These are phyloP conservation scores for Lactifluus volemus DNA, from an alignment of 768 basidiomycete genomes.

Conservation along the genomic window DNA sequence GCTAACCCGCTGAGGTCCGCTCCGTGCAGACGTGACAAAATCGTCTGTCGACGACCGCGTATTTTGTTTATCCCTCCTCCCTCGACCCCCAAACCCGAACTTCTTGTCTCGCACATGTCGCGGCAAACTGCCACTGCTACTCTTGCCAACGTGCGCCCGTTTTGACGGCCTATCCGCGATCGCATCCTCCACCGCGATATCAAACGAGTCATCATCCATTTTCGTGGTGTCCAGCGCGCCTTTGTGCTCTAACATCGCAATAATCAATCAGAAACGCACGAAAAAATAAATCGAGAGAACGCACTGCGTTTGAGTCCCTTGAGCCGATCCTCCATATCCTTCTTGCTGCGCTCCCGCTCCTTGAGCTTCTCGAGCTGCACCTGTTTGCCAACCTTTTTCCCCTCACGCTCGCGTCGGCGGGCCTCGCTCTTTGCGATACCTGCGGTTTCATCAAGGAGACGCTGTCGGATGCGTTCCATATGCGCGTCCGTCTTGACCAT, in stretches of 20 bases:
- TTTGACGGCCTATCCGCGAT: slow-evolving; percentile 67
- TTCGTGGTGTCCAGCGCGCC: slow-evolving; percentile 64
- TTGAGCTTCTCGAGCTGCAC: slow-evolving; percentile 92
- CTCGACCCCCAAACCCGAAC: slow-evolving; percentile 71
- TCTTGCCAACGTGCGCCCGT: slow-evolving; percentile 29
- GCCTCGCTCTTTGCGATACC: slow-evolving; percentile 88
- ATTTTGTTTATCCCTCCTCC: slow-evolving; percentile 69
- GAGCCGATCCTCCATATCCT: slow-evolving; percentile 81
- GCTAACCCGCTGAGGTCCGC: slow-evolving; percentile 28
- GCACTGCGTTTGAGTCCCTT: slow-evolving; percentile 87
- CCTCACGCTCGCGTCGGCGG: slow-evolving; percentile 83
- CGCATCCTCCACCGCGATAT: slow-evolving; percentile 86
- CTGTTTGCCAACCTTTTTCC: slow-evolving; percentile 98
- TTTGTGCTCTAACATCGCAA: slow-evolving; percentile 56
- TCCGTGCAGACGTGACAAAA: slow-evolving; percentile 38
- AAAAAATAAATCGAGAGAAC: slow-evolving; percentile 22
- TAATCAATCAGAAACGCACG: background rate
- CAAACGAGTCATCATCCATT: slow-evolving; percentile 61
- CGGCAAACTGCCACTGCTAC: slow-evolving; percentile 30
- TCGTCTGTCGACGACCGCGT: slow-evolving; percentile 73
- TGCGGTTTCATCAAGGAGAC: slow-evolving; percentile 80
- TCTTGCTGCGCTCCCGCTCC: slow-evolving; percentile 82
- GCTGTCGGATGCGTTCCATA: slow-evolving; percentile 94
- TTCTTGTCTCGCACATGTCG: slow-evolving; percentile 66
- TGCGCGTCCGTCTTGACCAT: slow-evolving; percentile 97